Conservation (phyloP, 208 protist genomes). For the Leishmania turanica region DNA sequence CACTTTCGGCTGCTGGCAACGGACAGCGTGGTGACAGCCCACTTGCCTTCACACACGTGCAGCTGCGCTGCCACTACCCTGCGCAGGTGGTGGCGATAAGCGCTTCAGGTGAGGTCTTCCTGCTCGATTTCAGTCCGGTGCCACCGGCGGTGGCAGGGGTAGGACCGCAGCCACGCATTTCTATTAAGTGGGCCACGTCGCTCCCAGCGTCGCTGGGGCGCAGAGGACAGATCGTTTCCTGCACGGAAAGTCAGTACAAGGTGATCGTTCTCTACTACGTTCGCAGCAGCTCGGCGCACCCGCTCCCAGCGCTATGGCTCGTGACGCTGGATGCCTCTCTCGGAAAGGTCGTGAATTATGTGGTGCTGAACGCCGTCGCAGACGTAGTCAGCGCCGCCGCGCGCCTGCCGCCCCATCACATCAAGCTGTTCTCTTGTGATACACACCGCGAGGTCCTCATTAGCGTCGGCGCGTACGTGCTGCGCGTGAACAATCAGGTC, state of each 20-base stretch:
- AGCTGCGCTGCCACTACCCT: conserved; percentile 43
- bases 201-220: conserved; percentile 49
- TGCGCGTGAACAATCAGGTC: conserved; percentile 81
- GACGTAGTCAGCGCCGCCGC: conserved; percentile 46
- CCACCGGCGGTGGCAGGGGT: conserved; percentile 1
- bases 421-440: conserved; percentile 59
- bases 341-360: conserved; percentile 60
- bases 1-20: conserved; percentile 11
- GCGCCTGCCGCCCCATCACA: conserved; percentile 54
- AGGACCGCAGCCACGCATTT: not conserved
- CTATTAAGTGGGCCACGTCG: conserved; percentile 59
- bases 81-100: conserved; percentile 57
- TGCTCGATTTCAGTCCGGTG: conserved; percentile 45
- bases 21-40: conserved; percentile 4
- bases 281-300: conserved; percentile 32
- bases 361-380: conserved; percentile 59
- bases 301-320: conserved; percentile 52
- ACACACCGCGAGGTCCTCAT: conserved; percentile 45
- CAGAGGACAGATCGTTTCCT: conserved; percentile 39
- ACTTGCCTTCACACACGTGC: conserved; percentile 53
- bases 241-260: conserved; percentile 57
- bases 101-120: conserved; percentile 55
- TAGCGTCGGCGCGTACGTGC: conserved; percentile 51
- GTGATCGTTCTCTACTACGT: conserved; percentile 48
- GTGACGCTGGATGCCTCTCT: conserved; percentile 52